These are phyloP conservation scores for Lachnellula hyalina DNA, from an alignment of 2,329 filamentous ascomycete genomes.

Conservation along the genomic window DNA sequence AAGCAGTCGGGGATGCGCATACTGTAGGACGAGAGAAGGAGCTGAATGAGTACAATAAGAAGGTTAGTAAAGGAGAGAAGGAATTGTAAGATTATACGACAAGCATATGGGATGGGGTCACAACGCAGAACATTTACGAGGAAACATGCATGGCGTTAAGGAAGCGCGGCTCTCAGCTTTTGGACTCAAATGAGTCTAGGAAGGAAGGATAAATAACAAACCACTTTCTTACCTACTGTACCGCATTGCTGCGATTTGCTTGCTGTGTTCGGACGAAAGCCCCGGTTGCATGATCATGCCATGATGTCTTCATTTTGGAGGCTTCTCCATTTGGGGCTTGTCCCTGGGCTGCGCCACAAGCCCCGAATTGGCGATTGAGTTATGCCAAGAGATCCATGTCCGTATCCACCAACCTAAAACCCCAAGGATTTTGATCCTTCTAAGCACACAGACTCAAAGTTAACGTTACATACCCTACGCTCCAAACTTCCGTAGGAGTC, in stretches of 20 bases:
- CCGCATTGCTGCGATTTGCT: neutral
- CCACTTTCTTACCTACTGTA: neutral
- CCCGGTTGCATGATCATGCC: neutral
- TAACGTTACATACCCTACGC: no score
- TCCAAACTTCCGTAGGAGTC: no score
- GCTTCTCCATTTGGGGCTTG: no score
- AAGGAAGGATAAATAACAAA: neutral
- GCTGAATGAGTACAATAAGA: slow-evolving; percentile 28
- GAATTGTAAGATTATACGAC: slow-evolving; percentile 11
- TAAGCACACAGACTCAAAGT: no score
- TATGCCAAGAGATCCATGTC: no score
- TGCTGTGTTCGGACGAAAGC: no score
- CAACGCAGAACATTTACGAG: neutral
- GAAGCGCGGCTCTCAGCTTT: slow-evolving; percentile 3
- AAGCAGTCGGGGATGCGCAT: slow-evolving; percentile 51
- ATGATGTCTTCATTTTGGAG: no score
- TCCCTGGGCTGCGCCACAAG: no score
- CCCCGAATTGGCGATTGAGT: no score
- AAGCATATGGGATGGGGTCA: neutral
- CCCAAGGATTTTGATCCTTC: no score
- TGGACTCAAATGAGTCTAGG: neutral
- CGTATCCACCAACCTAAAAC: no score
- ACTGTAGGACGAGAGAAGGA: slow-evolving; percentile 47
- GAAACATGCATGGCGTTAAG: slow-evolving; percentile 6
- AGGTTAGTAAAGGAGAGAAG: slow-evolving; percentile 16